These are phyloP conservation scores for Dothistroma septosporum DNA, from an alignment of 2,329 filamentous ascomycete genomes.

Conservation along the genomic window DNA sequence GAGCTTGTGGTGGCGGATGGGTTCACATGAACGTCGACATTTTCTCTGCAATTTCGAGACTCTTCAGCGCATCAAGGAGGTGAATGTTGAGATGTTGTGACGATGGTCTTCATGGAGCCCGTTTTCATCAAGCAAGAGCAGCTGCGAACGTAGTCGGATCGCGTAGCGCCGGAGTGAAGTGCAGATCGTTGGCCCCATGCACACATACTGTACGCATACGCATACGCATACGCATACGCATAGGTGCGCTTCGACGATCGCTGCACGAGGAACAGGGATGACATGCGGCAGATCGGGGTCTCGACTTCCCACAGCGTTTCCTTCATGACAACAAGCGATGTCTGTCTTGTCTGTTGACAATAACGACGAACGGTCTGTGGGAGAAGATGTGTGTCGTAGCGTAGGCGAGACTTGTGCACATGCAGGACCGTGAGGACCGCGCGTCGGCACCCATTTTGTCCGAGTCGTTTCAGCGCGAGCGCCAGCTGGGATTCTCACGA, in stretches of 20 bases:
- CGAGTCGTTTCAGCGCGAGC: neutral
- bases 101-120: neutral
- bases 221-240: too few relatives aligned
- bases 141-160: neutral
- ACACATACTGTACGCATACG: too few relatives aligned
- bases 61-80: neutral
- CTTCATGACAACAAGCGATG: too few relatives aligned
- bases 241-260: too few relatives aligned
- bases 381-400: too few relatives aligned
- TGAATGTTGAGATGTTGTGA: neutral
- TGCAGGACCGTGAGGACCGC: too few relatives aligned
- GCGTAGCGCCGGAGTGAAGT: neutral
- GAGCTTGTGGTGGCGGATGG: neutral
- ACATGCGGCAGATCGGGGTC: too few relatives aligned
- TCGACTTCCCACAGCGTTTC: too few relatives aligned
- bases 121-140: neutral
- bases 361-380: too few relatives aligned
- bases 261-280: too few relatives aligned
- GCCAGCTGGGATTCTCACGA: neutral
- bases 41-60: neutral
- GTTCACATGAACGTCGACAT: constrained; percentile 3
- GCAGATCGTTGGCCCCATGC: neutral
- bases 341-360: too few relatives aligned
- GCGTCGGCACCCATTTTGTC: neutral
- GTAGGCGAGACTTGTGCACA: too few relatives aligned